Evolutionary conservation across 1,139 yeast genomes (phyloP).

Genomic region (Diutina pseudorugosa): DNA sequence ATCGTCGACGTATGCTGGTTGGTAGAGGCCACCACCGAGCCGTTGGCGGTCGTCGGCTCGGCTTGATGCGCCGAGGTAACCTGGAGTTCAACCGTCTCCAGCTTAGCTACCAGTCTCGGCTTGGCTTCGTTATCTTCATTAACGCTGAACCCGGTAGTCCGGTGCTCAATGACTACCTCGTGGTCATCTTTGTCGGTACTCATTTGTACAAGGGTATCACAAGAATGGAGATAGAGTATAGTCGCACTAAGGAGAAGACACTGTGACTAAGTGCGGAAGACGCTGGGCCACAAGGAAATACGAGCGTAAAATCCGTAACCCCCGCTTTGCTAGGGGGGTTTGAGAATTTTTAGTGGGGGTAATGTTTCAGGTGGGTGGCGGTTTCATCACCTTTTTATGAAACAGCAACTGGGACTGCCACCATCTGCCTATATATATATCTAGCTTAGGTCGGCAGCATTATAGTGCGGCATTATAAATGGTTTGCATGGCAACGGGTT

Average conservation of each 20-base stretch:
- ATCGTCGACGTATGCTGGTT: background rate
- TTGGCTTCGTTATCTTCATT: background rate
- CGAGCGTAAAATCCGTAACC: too few relatives aligned
- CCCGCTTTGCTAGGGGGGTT: too few relatives aligned
- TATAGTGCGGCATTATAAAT: background rate
- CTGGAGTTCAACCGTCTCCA: background rate
- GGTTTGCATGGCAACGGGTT: background rate
- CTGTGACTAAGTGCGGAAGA: background rate
- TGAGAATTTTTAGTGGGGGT: background rate
- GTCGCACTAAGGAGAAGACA: background rate
- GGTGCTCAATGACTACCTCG: background rate
- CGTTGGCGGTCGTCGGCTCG: background rate
- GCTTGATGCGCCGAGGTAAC: background rate
- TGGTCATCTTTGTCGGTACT: background rate
- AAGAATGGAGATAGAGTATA: background rate
- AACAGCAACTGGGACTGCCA: background rate
- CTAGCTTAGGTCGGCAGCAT: background rate
- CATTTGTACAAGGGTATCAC: background rate
- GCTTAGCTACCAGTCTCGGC: background rate
- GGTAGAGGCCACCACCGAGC: background rate
- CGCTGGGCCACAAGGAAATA: background rate
- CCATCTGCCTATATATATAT: background rate
- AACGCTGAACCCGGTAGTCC: background rate
- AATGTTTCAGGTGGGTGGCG: background rate
- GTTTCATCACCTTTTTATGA: background rate